Evolutionary conservation across 441 rosid genomes (phyloP), one percentile per base, ranked within the genome.

Genomic region (Francoa sonchifolia): DNA sequence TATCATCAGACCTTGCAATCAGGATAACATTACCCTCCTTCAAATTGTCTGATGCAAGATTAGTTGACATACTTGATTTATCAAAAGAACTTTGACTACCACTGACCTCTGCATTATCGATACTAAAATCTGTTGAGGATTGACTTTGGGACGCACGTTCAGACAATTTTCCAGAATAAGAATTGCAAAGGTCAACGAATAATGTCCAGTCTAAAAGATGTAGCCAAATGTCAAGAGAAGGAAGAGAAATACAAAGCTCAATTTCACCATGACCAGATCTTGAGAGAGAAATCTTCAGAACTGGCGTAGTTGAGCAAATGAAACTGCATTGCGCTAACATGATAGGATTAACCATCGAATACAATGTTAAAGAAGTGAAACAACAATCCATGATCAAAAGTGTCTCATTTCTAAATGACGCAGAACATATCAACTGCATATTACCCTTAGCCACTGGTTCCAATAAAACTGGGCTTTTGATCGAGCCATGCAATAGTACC

Each of bases 151-250:
- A 37, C 34, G 33, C 62, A 47, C 55, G 29, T 52, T 52, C 61
- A 58, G 56, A 51, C 38, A 68, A 52, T 62, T 56, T 62, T 61
- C 55, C 57, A 49, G 65, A 54, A 56, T 52, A 66, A 19, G 72
- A 64, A 58, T 51, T 50, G 18, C 29, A 53, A 48, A 67, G 51
- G 48, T 72, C 76, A 65, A 72, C 52, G 44, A 82, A 55, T 49
- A 49, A 58, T 38, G 50, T 59, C 96, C 95, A 90, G 45, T 74
- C 78, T 29, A 50, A 39, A 52, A 48, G 45, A 59, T 86, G 80
- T 18, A 90, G 61, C 95, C 94, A 90, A 55, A 90, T 44, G 59
- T 73, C 70, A 42, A 86, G 68, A 61, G 79, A 66, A 50, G 99
- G 99, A 53, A 82, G 74, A 58, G 69, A 66, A 48, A 90, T 41